These are phyloP conservation scores for Aspergillus nanangensis DNA, from an alignment of 495 filamentous ascomycete species.

Conservation along the genomic window DNA sequence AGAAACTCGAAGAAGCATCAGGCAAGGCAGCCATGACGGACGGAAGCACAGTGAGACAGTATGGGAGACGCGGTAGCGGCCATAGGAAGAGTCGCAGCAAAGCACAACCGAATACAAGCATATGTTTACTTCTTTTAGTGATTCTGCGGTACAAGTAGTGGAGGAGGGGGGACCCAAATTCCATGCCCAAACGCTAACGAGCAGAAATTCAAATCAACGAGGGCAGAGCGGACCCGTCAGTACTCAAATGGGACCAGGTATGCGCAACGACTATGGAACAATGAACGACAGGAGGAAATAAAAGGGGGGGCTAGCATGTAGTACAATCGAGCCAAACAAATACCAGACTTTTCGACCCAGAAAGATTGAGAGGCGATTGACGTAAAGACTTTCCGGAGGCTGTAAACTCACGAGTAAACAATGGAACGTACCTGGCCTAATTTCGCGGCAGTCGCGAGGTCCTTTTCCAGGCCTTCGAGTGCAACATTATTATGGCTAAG, in stretches of 20 bases:
- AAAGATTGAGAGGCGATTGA: no score
- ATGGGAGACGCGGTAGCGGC: slow-evolving; percentile 20
- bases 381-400: no score
- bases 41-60: slow-evolving; percentile 28
- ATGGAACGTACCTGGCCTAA: slow-evolving; percentile 73
- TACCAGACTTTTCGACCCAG: no score
- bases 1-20: slow-evolving; percentile 20
- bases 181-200: not conserved
- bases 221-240: not conserved
- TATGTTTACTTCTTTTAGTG: not conserved
- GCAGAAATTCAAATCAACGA: not conserved
- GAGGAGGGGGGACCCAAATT: slow-evolving; percentile 2
- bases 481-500: slow-evolving; percentile 73
- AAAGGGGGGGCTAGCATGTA: no score
- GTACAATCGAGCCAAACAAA: no score
- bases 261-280: not conserved
- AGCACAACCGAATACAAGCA: not conserved
- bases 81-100: slow-evolving; percentile 9
- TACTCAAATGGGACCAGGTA: not conserved
- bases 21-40: slow-evolving; percentile 34
- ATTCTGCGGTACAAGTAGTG: not conserved
- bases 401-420: no score
- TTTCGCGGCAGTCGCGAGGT: slow-evolving; percentile 77
- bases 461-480: slow-evolving; percentile 75
- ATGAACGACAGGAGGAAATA: not conserved